Conservation (phyloP, 2,329 filamentous ascomycete species). For the Penicillium thymicola region DNA sequence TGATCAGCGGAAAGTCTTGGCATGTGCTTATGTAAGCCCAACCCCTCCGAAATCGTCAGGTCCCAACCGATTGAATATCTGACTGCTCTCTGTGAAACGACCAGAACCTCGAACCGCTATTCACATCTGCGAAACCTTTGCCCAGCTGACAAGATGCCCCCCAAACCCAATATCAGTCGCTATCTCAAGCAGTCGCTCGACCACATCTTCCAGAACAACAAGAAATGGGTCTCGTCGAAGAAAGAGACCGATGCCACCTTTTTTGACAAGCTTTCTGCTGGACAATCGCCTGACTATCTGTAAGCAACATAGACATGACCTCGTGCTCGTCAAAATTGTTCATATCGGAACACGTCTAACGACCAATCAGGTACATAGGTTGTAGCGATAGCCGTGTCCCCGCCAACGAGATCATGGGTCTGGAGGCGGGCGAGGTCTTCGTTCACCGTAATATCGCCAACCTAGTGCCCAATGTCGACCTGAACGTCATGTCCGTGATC, state of each 20-base stretch:
- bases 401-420: slow-evolving; percentile 33
- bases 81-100: not conserved
- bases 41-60: not conserved
- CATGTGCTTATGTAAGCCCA: not conserved
- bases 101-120: not conserved
- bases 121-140: not conserved
- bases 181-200: slow-evolving; percentile 47
- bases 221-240: slow-evolving; percentile 62
- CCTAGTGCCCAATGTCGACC: slow-evolving; percentile 29
- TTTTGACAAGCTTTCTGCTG: slow-evolving; percentile 62
- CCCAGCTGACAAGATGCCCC: not conserved
- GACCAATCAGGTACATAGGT: slow-evolving; percentile 32
- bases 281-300: slow-evolving; percentile 68
- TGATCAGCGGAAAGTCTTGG: not conserved
- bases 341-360: not conserved
- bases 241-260: slow-evolving; percentile 59
- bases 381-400: slow-evolving; percentile 33
- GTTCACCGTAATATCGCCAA: slow-evolving; percentile 37
- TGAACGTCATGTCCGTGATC: slow-evolving; percentile 32
- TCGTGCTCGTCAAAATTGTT: not conserved
- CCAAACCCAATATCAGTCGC: not conserved
- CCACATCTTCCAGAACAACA: slow-evolving; percentile 67
- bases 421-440: slow-evolving; percentile 34
- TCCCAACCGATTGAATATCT: not conserved
- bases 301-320: slow-evolving; percentile 1